Evolutionary conservation across 176 grass and related monocot species (phyloP).

Genomic region (Avena sativa): DNA sequence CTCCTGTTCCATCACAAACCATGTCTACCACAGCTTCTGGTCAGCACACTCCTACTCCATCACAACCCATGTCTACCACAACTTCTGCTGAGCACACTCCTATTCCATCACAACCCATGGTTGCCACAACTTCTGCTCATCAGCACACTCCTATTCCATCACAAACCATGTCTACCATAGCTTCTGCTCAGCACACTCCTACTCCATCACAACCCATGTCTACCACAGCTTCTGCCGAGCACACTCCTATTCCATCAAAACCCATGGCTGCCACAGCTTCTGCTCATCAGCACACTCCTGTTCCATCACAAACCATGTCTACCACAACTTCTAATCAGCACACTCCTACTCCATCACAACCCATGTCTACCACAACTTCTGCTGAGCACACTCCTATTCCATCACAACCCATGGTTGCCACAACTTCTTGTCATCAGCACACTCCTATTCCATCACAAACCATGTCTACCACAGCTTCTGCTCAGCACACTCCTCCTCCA

Average conservation of each 20-base stretch:
- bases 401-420: not conserved
- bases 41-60: not conserved
- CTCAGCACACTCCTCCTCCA: not conserved
- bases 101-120: not conserved
- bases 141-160: not conserved
- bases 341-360: not conserved
- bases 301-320: not conserved
- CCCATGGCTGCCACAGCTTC: slow-evolving; percentile 3
- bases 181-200: not conserved
- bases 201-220: not conserved
- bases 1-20: not conserved
- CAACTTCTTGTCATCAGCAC: not conserved
- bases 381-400: too few species aligned
- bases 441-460: not conserved
- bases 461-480: not conserved
- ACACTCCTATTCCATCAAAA: too few species aligned
- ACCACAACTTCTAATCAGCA: not conserved
- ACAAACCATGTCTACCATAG: not conserved
- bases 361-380: not conserved
- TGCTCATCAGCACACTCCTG: not conserved
- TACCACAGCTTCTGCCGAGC: not conserved
- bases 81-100: not conserved
- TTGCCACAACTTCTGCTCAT: slow-evolving; percentile 5
- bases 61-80: not conserved
- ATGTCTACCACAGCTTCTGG: not conserved